Evolutionary conservation across 164 flowering plant species (phyloP).

Genomic region (Malania oleifera): DNA sequence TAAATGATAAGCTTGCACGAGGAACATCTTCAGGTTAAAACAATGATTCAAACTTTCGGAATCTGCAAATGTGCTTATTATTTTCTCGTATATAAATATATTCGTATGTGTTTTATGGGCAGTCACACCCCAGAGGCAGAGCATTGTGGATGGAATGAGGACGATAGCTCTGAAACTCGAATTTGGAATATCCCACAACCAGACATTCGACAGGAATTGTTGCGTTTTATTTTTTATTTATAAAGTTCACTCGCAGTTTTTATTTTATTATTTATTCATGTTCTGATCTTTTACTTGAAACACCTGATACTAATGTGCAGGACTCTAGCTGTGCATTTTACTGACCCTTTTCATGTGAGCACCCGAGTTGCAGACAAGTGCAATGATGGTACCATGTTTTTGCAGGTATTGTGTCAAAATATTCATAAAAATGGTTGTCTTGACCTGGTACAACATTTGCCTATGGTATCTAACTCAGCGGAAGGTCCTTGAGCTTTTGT

Average conservation of each 20-base stretch:
- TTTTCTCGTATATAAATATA: slow-evolving; percentile 7
- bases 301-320: slow-evolving; percentile 30
- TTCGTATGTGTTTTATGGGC: slow-evolving; percentile 21
- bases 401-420: slow-evolving; percentile 59
- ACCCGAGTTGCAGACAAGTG: slow-evolving; percentile 75
- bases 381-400: slow-evolving; percentile 70
- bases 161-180: slow-evolving; percentile 91
- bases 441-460: too few relatives aligned
- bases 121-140: slow-evolving; percentile 53
- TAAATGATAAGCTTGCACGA: slow-evolving; percentile 53
- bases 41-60: slow-evolving; percentile 4
- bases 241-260: background rate
- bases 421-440: too few relatives aligned
- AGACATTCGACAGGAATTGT: slow-evolving; percentile 77
- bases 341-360: slow-evolving; percentile 88
- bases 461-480: too few relatives aligned
- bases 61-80: slow-evolving; percentile 3
- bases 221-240: slow-evolving; percentile 13
- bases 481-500: too few relatives aligned
- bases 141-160: slow-evolving; percentile 90
- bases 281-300: slow-evolving; percentile 7
- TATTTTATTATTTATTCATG: slow-evolving; percentile 2
- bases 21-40: slow-evolving; percentile 73
- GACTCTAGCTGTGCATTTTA: slow-evolving; percentile 92
- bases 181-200: slow-evolving; percentile 86